Conservation (phyloP, 2,329 filamentous ascomycete species). For the Cladophialophora yegresii region DNA sequence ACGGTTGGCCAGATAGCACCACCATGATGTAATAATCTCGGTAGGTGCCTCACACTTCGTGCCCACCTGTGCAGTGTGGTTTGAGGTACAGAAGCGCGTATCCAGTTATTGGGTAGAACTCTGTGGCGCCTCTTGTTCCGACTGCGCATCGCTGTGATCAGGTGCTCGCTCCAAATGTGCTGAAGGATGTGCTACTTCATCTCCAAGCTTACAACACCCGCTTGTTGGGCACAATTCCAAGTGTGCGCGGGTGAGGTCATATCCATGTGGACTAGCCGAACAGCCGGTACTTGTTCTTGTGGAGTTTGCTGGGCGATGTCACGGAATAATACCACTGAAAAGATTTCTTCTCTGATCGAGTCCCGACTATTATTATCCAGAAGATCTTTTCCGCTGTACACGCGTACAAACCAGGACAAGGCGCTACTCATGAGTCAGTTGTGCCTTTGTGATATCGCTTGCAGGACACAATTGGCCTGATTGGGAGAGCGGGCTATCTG, state of each 20-base stretch:
- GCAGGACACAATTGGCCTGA: conserved; percentile 11
- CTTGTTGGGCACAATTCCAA: neutral
- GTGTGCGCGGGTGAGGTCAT: neutral
- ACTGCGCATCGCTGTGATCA: neutral
- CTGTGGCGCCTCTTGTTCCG: neutral
- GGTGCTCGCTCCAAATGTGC: neutral
- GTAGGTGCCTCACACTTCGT: conserved; percentile 9
- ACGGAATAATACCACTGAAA: neutral
- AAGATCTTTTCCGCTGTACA: conserved; percentile 4
- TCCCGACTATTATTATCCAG: neutral
- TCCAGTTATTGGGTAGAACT: neutral
- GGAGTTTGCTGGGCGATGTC: neutral
- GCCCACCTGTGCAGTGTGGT: conserved; percentile 21
- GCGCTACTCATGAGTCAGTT: conserved; percentile 16
- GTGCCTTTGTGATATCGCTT: conserved; percentile 1
- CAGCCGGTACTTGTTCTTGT: neutral
- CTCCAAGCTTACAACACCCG: neutral
- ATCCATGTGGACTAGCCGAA: neutral
- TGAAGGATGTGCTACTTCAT: neutral
- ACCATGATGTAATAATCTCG: conserved; percentile 34
- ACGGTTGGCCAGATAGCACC: conserved; percentile 18
- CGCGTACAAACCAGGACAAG: conserved; percentile 9
- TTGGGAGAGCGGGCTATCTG: neutral
- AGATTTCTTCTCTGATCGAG: neutral
- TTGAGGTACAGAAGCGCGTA: conserved; percentile 5